Percentiles rank a stretch among this genome's conserved stretches.
Evolutionary conservation across 768 basidiomycete species (phyloP).

Genomic region (Russula griseocarnosa): DNA sequence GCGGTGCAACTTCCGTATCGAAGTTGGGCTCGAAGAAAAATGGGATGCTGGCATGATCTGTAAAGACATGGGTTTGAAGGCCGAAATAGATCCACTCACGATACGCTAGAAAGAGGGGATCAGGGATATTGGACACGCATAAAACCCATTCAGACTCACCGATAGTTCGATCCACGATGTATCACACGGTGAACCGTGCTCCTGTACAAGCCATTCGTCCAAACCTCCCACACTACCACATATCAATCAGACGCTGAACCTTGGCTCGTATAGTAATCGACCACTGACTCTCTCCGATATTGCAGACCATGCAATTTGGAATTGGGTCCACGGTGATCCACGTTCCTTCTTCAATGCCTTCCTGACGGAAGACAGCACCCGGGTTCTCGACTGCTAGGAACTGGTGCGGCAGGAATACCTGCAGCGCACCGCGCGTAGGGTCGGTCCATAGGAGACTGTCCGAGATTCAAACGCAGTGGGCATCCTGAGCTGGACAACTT

Average conservation of each 20-base stretch:
- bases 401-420: constrained; percentile 63
- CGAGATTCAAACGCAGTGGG: constrained; percentile 20
- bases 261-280: not conserved
- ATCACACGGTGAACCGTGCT: constrained; percentile 90
- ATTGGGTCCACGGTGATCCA: constrained; percentile 89
- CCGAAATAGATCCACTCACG: constrained; percentile 44
- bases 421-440: constrained; percentile 71
- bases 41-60: constrained; percentile 53
- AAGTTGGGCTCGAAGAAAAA: constrained; percentile 96
- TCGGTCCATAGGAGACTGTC: constrained; percentile 76
- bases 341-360: constrained; percentile 52
- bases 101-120: constrained; percentile 48
- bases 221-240: constrained; percentile 80
- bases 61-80: constrained; percentile 8
- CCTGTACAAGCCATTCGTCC: constrained; percentile 83
- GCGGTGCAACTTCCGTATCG: constrained; percentile 60
- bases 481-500: not conserved
- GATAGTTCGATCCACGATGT: constrained; percentile 69
- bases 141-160: constrained; percentile 31
- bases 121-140: not conserved
- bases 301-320: constrained; percentile 80
- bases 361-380: constrained; percentile 41
- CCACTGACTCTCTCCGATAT: constrained; percentile 82
- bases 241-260: constrained; percentile 1
- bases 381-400: constrained; percentile 33